A percentile compares a stretch with the other conserved stretches of the same genome.
These are phyloP conservation scores for Pichia cactophila DNA, from an alignment of 1,139 yeast genomes.

Conservation along the genomic window DNA sequence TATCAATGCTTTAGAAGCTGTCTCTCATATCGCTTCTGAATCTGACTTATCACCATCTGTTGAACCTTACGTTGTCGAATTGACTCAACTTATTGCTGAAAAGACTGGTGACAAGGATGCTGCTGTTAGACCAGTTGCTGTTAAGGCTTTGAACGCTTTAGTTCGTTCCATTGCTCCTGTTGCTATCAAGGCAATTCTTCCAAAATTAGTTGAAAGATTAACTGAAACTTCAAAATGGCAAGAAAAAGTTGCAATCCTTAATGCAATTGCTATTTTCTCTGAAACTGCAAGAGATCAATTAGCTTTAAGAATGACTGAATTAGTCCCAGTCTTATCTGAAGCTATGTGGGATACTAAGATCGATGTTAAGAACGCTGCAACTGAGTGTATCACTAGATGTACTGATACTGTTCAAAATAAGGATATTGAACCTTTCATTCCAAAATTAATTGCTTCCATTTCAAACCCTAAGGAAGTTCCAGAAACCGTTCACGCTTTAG, in stretches of 20 bases:
- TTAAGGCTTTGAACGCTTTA: conserved; percentile 67
- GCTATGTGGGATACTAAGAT: conserved; percentile 99
- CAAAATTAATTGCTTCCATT: conserved; percentile 93
- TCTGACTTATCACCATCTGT: conserved; percentile 81
- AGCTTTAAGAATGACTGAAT: conserved; percentile 98
- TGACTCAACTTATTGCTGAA: conserved; percentile 61
- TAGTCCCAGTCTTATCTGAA: conserved; percentile 96
- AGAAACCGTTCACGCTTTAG: conserved; percentile 96
- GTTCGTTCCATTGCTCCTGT: conserved; percentile 83
- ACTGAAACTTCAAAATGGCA: conserved; percentile 88
- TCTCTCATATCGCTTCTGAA: conserved; percentile 75
- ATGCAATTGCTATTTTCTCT: conserved; percentile 78
- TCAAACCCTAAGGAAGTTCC: conserved; percentile 96
- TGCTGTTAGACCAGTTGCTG: conserved; percentile 63
- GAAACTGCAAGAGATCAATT: conserved; percentile 93
- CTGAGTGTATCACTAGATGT: conserved; percentile 89
- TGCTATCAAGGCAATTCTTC: conserved; percentile 85
- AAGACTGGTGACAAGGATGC: conserved; percentile 88
- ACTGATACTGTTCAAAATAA: conserved; percentile 98
- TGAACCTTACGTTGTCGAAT: conserved; percentile 85
- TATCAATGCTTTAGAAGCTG: conserved; percentile 77
- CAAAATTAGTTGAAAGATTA: conserved; percentile 66
- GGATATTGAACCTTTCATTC: conserved; percentile 98
- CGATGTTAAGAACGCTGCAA: conserved; percentile 96
- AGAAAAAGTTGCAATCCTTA: conserved; percentile 89